These are phyloP conservation scores for Eragrostis nindensis DNA, from an alignment of 176 grass and related monocot genomes.

Conservation along the genomic window DNA sequence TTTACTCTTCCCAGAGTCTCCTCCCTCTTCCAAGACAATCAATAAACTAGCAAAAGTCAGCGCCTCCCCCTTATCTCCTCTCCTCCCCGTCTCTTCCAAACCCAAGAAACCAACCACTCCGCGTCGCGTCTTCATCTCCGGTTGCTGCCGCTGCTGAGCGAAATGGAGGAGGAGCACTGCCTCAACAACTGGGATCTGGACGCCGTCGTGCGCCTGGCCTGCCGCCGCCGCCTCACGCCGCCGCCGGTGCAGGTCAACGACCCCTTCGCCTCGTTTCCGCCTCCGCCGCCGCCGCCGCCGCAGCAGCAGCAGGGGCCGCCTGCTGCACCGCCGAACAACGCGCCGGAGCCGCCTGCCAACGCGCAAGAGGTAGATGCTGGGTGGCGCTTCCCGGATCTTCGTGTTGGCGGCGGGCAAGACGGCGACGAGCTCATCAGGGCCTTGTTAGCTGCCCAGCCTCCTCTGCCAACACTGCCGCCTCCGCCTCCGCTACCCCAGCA, in stretches of 20 bases:
- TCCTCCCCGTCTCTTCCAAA: not conserved
- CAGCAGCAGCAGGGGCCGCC: not conserved
- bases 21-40: constrained; percentile 41
- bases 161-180: constrained; percentile 52
- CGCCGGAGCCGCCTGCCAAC: not conserved
- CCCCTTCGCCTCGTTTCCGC: constrained; percentile 18
- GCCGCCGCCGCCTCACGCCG: constrained; percentile 26
- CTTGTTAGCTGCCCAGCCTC: constrained; percentile 37
- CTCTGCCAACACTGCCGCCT: not conserved
- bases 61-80: constrained; percentile 55
- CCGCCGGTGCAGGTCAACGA: constrained; percentile 13
- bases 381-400: constrained; percentile 42
- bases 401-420: constrained; percentile 31
- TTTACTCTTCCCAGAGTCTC: constrained; percentile 32
- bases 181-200: constrained; percentile 81
- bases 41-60: constrained; percentile 67
- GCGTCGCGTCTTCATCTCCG: not conserved
- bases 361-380: constrained; percentile 9
- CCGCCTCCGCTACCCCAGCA: not conserved
- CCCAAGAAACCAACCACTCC: constrained; percentile 32
- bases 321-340: not conserved
- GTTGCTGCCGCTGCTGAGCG: not conserved
- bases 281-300: not conserved
- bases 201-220: constrained; percentile 65
- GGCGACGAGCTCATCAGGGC: constrained; percentile 69